Evolutionary conservation across 768 basidiomycete species (phyloP), one percentile per base, ranked within the genome.

Genomic region (Trametes villosa): DNA sequence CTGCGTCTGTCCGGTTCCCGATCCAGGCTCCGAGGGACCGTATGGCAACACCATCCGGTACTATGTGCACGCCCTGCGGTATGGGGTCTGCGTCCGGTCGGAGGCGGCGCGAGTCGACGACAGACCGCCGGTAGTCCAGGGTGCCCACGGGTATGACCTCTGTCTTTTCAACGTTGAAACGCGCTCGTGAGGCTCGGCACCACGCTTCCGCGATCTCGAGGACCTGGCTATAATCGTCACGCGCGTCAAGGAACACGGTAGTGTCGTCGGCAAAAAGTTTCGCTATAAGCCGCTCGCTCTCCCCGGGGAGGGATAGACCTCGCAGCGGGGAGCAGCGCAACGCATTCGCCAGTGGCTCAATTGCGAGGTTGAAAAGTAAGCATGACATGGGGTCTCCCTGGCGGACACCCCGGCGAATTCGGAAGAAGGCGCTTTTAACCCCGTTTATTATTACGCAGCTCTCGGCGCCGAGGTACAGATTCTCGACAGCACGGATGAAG

Each of bases 351-450:
- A 75, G 65, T 0, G 74, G 72, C 47, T 76, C 73, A 0, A 75
- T 76, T 0, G 75, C 72, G 0, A 75, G 31, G 53, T 72, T 57
- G 18, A 73, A 76, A 0, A 77, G 71, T 0, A 76, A 64, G 61
- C 76, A 77, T 0, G 71, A 75, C 0, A 75, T 53, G 1, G 73
- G 70, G 64, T 75, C 73, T 1, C 75, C 77, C 50, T 80, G 79
- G 6, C 72, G 9, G 0, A 77, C 75, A 0, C 79, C 79, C 31
- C 76, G 64, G 2, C 54, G 67, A 0, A 76, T 59, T 27, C 53
- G 47, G 52, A 69, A 76, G 1, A 56, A 22, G 11, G 53, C 20
- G 45, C 76, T 75, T 13, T 70, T 13, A 0, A 50, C 30, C 0
- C 76, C 74, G 30, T 78, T 79, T 15, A 79, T 56, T 44, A 73